Evolutionary conservation across 805 yeast species (phyloP).

Genomic region (Suhomyces faveliae): DNA sequence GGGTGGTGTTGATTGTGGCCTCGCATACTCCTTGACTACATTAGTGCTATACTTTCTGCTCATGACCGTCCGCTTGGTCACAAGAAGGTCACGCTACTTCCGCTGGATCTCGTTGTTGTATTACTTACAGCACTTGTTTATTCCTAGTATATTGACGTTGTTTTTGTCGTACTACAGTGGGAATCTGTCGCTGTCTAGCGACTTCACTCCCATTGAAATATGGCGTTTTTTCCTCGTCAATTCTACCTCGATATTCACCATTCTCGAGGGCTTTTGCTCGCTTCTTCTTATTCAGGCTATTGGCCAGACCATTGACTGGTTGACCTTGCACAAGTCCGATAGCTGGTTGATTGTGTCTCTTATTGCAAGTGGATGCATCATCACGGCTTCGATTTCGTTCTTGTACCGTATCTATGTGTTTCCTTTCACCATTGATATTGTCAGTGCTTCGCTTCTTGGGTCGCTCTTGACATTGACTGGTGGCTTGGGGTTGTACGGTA

Average conservation of each 20-base stretch:
- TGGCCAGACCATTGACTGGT: constrained; percentile 78
- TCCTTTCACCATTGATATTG: constrained; percentile 65
- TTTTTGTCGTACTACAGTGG: constrained; percentile 52
- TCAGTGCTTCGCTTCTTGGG: constrained; percentile 82
- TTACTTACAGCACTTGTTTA: constrained; percentile 75
- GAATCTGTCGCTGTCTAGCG: constrained; percentile 22
- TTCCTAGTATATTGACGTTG: constrained; percentile 77
- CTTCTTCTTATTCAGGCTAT: constrained; percentile 87
- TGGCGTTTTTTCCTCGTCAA: constrained; percentile 76
- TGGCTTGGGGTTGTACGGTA: constrained; percentile 78
- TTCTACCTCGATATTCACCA: constrained; percentile 85
- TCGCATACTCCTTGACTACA: constrained; percentile 73
- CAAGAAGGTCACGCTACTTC: constrained; percentile 41
- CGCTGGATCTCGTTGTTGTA: constrained; percentile 53
- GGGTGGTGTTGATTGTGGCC: constrained; percentile 88
- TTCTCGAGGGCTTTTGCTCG: constrained; percentile 91
- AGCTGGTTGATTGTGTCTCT: constrained; percentile 76
- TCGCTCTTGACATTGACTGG: constrained; percentile 75
- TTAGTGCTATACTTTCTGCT: constrained; percentile 58
- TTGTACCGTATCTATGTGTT: constrained; percentile 80
- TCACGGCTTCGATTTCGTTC: constrained; percentile 75
- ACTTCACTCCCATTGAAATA: constrained; percentile 40
- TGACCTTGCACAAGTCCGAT: constrained; percentile 62
- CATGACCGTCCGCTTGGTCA: constrained; percentile 67
- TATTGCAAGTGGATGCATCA: constrained; percentile 67